Evolutionary conservation across 257 asterid species (phyloP).

Genomic region (Fraxinus excelsior): DNA sequence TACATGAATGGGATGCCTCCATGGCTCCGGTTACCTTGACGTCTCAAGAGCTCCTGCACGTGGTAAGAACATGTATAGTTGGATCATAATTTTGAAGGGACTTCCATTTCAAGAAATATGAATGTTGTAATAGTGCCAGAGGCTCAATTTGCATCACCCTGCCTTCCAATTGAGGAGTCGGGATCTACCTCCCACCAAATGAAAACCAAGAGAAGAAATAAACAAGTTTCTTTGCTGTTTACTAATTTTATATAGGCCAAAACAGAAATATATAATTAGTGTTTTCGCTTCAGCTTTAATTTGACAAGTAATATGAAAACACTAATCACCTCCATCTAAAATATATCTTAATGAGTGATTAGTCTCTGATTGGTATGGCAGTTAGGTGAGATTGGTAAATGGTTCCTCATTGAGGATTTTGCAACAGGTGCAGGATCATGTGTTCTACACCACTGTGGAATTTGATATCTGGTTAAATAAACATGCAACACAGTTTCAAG

Average conservation of each 20-base stretch:
- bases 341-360: background rate
- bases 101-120: background rate
- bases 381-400: background rate
- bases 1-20: conserved; percentile 75
- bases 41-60: conserved; percentile 78
- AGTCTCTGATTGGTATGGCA: background rate
- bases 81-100: background rate
- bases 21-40: conserved; percentile 49
- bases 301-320: background rate
- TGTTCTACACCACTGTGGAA: background rate
- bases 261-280: background rate
- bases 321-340: background rate
- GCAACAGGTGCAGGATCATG: background rate
- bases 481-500: background rate
- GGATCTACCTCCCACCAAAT: background rate
- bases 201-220: background rate
- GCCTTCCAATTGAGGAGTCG: background rate
- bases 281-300: background rate
- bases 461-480: background rate
- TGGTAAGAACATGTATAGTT: background rate
- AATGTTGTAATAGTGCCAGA: background rate
- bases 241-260: background rate
- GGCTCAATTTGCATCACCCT: background rate
- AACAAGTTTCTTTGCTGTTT: background rate
- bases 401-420: background rate